Percentiles rank a stretch among this genome's conserved stretches.
Evolutionary conservation across 371 early-diverging fungal species (phyloP).

Genomic region (Circinella umbellata): DNA sequence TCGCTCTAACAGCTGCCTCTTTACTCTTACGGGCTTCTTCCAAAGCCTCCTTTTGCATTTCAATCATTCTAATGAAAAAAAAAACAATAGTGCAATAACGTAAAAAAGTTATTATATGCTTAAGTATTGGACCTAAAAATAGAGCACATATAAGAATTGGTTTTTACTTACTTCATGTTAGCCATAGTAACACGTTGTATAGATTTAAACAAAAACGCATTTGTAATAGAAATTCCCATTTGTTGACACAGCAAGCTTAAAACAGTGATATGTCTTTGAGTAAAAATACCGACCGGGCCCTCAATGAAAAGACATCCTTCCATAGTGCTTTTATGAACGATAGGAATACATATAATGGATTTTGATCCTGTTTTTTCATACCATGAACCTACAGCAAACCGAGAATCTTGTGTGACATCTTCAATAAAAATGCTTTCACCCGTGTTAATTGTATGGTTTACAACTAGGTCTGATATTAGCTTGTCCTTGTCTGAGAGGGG

Average conservation of each 20-base stretch:
- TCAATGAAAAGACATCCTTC: constrained; percentile 62
- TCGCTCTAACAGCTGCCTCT: constrained; percentile 48
- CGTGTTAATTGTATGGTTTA: constrained; percentile 49
- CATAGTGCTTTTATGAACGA: constrained; percentile 52
- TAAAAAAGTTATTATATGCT: no score
- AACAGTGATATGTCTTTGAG: constrained; percentile 59
- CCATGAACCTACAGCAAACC: constrained; percentile 53
- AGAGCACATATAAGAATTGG: no score
- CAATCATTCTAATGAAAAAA: constrained; percentile 42
- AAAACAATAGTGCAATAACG: no score
- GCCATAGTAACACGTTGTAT: constrained; percentile 49
- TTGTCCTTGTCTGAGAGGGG: constrained; percentile 35
- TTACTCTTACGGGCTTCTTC: constrained; percentile 49
- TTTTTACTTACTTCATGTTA: constrained; percentile 25
- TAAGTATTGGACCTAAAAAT: no score
- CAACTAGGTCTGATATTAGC: constrained; percentile 40
- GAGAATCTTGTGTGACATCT: constrained; percentile 42
- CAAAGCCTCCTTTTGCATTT: constrained; percentile 47
- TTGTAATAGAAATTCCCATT: constrained; percentile 64
- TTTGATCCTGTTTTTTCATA: constrained; percentile 50
- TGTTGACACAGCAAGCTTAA: constrained; percentile 62
- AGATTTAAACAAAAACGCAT: constrained; percentile 58
- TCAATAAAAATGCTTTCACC: constrained; percentile 46
- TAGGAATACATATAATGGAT: constrained; percentile 63
- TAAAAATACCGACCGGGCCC: constrained; percentile 58